Conservation (phyloP, 257 asterid species). For the Mitragyna speciosa region DNA sequence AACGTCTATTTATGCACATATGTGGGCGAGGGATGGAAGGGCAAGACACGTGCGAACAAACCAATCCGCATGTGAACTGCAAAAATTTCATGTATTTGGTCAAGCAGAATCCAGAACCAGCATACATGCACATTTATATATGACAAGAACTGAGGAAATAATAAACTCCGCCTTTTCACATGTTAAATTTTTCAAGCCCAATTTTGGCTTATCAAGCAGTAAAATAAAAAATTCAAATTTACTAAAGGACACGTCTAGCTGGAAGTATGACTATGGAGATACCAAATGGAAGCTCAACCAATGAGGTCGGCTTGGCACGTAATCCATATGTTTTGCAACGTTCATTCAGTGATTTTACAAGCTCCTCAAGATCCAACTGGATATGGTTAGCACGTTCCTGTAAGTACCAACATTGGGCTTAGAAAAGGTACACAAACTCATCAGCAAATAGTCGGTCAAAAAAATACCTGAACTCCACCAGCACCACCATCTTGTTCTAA, state of each 20-base stretch:
- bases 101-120: not conserved
- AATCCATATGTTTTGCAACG: slow-evolving; percentile 96
- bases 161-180: not conserved
- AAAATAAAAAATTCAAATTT: not conserved
- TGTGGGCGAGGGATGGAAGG: not conserved
- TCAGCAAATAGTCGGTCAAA: slow-evolving; percentile 21
- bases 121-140: not conserved
- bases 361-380: slow-evolving; percentile 82
- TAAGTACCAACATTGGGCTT: slow-evolving; percentile 24
- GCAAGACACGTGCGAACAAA: not conserved
- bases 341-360: slow-evolving; percentile 73
- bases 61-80: not conserved
- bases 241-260: not conserved
- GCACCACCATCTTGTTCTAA: slow-evolving; percentile 71
- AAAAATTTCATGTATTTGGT: not conserved
- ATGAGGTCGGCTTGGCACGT: slow-evolving; percentile 83
- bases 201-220: not conserved
- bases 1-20: not conserved
- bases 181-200: not conserved
- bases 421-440: slow-evolving; percentile 21
- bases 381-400: slow-evolving; percentile 76
- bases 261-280: slow-evolving; percentile 22
- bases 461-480: slow-evolving; percentile 69
- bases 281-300: slow-evolving; percentile 93
- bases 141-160: not conserved